Conservation (phyloP, 2,329 filamentous ascomycete species). For the Beauveria sp. region DNA sequence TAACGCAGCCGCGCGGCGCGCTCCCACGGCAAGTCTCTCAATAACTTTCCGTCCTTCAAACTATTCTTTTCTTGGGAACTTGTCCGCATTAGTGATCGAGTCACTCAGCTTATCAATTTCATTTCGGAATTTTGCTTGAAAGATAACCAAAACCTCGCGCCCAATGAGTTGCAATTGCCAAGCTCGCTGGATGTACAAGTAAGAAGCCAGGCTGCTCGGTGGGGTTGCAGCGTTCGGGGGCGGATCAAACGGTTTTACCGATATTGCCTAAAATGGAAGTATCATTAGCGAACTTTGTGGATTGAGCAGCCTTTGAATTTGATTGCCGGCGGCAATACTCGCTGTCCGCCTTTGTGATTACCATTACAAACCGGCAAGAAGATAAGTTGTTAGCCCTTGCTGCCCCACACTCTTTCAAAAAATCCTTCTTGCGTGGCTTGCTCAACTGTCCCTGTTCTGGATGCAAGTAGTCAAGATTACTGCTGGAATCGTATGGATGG, state of each 20-base stretch:
- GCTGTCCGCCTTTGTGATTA: not conserved
- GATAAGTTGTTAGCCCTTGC: not conserved
- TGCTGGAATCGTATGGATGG: not conserved
- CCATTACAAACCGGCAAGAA: not conserved
- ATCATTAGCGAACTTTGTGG: not conserved
- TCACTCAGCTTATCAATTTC: too few species aligned
- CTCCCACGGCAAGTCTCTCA: too few species aligned
- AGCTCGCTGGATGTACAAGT: not conserved
- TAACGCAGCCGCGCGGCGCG: too few species aligned
- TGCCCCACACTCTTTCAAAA: not conserved
- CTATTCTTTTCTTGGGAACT: too few species aligned
- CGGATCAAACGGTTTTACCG: not conserved
- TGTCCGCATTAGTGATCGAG: too few species aligned
- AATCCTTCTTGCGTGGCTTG: not conserved
- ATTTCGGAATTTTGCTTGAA: too few species aligned
- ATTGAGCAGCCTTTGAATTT: not conserved
- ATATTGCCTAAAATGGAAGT: conserved; percentile 5
- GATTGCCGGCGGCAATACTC: not conserved
- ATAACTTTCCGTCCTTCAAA: too few species aligned
- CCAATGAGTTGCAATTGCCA: too few species aligned
- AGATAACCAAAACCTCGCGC: too few species aligned
- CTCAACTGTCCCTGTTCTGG: not conserved
- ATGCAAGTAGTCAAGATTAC: not conserved
- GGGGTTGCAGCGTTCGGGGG: not conserved
- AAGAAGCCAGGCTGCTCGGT: not conserved